Conservation (phyloP, 2,329 filamentous ascomycete genomes). For the Sordariomycetes sp. region DNA sequence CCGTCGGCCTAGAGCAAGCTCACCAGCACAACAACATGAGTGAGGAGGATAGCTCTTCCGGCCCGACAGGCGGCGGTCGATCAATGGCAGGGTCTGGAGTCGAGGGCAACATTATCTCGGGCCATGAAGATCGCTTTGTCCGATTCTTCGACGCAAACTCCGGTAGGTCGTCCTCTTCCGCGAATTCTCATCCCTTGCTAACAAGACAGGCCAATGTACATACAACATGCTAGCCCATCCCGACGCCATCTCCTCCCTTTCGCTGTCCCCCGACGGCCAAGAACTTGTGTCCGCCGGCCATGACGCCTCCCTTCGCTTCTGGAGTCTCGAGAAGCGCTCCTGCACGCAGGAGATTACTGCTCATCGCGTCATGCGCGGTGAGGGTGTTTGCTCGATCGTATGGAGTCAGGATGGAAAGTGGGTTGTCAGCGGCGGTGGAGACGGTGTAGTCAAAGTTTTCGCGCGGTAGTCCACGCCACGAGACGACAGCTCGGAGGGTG, state of each 20-base stretch:
- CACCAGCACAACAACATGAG: constrained; percentile 46
- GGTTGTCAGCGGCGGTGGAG: constrained; percentile 89
- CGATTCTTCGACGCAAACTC: constrained; percentile 98
- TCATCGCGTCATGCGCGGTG: constrained; percentile 89
- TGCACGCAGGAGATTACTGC: constrained; percentile 94
- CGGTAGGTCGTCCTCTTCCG: constrained; percentile 52
- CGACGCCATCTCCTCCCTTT: constrained; percentile 83
- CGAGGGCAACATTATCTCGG: constrained; percentile 90
- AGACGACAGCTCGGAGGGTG: background rate
- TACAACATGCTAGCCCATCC: constrained; percentile 98
- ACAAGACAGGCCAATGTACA: constrained; percentile 81
- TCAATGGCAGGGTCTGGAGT: constrained; percentile 65
- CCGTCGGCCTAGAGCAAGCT: constrained; percentile 66
- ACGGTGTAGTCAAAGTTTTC: constrained; percentile 93
- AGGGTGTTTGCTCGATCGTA: constrained; percentile 87
- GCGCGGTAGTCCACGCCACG: constrained; percentile 34
- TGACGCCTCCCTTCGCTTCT: constrained; percentile 91
- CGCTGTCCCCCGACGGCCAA: constrained; percentile 82
- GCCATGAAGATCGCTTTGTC: constrained; percentile 93
- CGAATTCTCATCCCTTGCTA: constrained; percentile 1
- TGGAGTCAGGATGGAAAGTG: constrained; percentile 95
- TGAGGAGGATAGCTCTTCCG: constrained; percentile 66
- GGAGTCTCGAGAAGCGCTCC: constrained; percentile 89
- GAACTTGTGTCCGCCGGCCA: constrained; percentile 95
- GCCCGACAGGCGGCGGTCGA: constrained; percentile 65